phyloP scores from a whole-genome alignment of 2,329 filamentous ascomycete species.

The Chrysoporthe austroafricana region DNA sequence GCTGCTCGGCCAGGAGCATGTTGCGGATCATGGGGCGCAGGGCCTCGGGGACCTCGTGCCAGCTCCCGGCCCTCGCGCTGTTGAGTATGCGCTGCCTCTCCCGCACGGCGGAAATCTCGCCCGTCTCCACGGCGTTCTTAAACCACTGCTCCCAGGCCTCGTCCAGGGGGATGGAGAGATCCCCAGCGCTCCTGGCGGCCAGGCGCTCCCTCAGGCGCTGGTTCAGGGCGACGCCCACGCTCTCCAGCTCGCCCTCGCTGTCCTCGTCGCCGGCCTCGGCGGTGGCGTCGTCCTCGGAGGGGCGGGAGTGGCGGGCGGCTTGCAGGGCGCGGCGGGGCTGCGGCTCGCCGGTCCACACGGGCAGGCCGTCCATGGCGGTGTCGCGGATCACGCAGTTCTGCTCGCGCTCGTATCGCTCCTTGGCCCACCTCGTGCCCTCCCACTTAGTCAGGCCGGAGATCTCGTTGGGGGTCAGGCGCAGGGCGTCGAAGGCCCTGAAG shows the following conservation, averaged over 20 bases:
- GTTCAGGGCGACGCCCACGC: constrained; percentile 66
- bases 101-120: constrained; percentile 47
- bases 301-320: constrained; percentile 15
- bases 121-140: constrained; percentile 70
- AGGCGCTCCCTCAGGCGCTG: constrained; percentile 67
- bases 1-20: constrained; percentile 46
- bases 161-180: constrained; percentile 62
- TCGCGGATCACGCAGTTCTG: constrained; percentile 72
- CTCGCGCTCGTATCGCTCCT: constrained; percentile 78
- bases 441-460: constrained; percentile 76
- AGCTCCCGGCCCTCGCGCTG: constrained; percentile 59
- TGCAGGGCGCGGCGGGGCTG: constrained; percentile 11
- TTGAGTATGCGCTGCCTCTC: constrained; percentile 52
- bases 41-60: constrained; percentile 61
- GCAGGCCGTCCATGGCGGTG: constrained; percentile 71
- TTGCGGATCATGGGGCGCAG: constrained; percentile 57
- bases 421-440: constrained; percentile 84
- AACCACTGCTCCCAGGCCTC: constrained; percentile 77
- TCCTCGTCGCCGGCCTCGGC: constrained; percentile 43
- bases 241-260: constrained; percentile 58
- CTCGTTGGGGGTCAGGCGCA: constrained; percentile 70
- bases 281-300: constrained; percentile 10
- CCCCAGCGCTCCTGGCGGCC: constrained; percentile 64
- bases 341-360: constrained; percentile 50
- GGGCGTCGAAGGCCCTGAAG: constrained; percentile 74